phyloP scores from a whole-genome alignment of 1,284 basidiomycete genomes.

The Ganoderma meredithae region DNA sequence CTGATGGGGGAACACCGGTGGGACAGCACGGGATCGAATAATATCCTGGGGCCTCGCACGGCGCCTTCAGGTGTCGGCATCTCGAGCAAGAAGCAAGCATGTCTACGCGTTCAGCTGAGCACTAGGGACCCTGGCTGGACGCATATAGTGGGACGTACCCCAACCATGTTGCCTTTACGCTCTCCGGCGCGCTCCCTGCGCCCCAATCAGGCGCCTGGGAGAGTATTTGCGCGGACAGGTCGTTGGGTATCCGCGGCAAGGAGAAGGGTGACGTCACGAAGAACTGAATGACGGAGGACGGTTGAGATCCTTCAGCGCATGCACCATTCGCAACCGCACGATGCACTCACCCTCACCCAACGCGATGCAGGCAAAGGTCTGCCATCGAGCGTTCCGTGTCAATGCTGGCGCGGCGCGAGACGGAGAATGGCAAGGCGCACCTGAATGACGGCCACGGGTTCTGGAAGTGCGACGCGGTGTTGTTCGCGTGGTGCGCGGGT shows the following conservation, averaged over 20 bases:
- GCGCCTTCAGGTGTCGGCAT: slow-evolving; percentile 54
- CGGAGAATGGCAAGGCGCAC: slow-evolving; percentile 17
- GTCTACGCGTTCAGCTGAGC: slow-evolving; percentile 39
- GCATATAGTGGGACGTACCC: slow-evolving; percentile 42
- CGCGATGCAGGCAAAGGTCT: slow-evolving; percentile 10
- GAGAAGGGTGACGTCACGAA: slow-evolving; percentile 6
- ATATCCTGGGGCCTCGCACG: slow-evolving; percentile 62
- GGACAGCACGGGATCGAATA: slow-evolving; percentile 79
- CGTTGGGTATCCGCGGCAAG: slow-evolving; percentile 25
- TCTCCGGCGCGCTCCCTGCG: slow-evolving; percentile 17
- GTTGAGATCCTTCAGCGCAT: neutral
- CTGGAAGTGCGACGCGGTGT: slow-evolving; percentile 33
- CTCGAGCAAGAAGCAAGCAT: slow-evolving; percentile 78
- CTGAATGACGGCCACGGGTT: slow-evolving; percentile 44
- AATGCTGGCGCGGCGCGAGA: neutral
- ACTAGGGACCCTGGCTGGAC: neutral
- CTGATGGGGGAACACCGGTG: slow-evolving; percentile 66
- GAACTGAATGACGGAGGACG: neutral
- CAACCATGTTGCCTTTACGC: slow-evolving; percentile 74
- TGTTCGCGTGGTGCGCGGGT: slow-evolving; percentile 14
- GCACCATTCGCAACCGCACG: neutral
- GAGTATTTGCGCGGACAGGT: slow-evolving; percentile 37
- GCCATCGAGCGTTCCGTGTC: neutral
- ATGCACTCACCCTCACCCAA: slow-evolving; percentile 19
- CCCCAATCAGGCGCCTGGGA: slow-evolving; percentile 40